Evolutionary conservation across 2,329 filamentous ascomycete genomes (phyloP), one percentile per base, ranked within the genome.

Genomic region (Fusarium scirpi): DNA sequence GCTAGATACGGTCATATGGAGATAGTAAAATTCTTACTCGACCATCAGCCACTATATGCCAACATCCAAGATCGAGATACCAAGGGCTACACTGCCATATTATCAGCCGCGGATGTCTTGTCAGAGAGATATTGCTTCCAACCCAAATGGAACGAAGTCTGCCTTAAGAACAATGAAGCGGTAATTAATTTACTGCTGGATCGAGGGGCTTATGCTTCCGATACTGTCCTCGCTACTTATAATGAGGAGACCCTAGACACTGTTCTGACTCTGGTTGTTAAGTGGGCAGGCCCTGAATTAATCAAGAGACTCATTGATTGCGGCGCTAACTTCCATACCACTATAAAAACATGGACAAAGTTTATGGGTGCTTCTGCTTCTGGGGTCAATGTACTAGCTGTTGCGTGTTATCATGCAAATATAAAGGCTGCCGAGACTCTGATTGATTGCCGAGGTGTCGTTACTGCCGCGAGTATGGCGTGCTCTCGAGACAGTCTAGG

Each of bases 41-140:
- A 30, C 25, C n/a, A 43, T 30, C 51, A 54, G 25, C 51, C 51
- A 44, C n/a, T 54, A 32, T 54, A 54, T 43, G 34, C 51, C 12
- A 30, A 15, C 25, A 54, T 54, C n/a, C 38, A 54, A 13, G 38
- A 54, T 18, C 51, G 51, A 3, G 51, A 54, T 27, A 22, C 1
- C 9, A 54, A 32, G 13, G 51, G 51, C 25, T 30, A 18, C 25
- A 54, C 51, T 10, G 51, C 51, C 10, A 32, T 54, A 30, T 24
- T 43, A 8, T 32, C 51, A 32, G 40, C 40, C 9, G n/a, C 20
- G 2, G 40, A 54, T 44, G 10, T 54, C 40, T 44, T 32, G n/a
- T 54, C 38, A 44, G 25, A 43, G 6, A 43, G 25, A 32, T 29
- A 51, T n/a, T 25, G 15, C 22, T 25, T 22, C 20, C n/a, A 25